Conservation (phyloP, 257 asterid species). For the Solanum sejunctum region DNA sequence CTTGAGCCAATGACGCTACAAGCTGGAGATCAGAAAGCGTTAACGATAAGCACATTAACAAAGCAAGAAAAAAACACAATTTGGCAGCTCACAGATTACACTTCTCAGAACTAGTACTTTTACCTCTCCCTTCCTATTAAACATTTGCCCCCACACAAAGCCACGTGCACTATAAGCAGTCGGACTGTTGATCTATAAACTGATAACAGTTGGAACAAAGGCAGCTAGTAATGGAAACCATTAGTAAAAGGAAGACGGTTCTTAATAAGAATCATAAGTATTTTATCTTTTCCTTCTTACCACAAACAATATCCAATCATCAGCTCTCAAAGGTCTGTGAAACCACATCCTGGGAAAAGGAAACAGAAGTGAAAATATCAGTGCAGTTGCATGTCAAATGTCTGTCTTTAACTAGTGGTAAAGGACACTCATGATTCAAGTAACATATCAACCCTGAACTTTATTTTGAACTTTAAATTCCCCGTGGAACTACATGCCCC, state of each 20-base stretch:
- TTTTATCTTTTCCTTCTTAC: slow-evolving; percentile 26
- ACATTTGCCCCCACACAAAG: slow-evolving; percentile 73
- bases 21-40: slow-evolving; percentile 30
- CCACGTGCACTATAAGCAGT: slow-evolving; percentile 72
- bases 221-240: not conserved
- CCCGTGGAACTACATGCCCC: not conserved
- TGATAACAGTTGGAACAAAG: not conserved
- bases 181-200: slow-evolving; percentile 60
- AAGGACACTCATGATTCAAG: not conserved
- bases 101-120: not conserved
- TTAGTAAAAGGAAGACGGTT: not conserved
- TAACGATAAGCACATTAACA: not conserved
- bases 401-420: not conserved
- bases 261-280: not conserved
- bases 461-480: not conserved
- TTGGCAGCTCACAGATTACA: not conserved
- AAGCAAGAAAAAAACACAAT: not conserved
- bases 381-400: not conserved
- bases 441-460: not conserved
- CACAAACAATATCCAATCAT: slow-evolving; percentile 91
- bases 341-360: slow-evolving; percentile 80
- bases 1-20: slow-evolving; percentile 71
- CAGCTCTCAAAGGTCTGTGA: slow-evolving; percentile 80
- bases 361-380: not conserved
- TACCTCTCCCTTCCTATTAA: slow-evolving; percentile 79